Percentiles rank a stretch among this genome's conserved stretches.
Conservation (phyloP, 805 yeast species). For the Sugiyamaella smithiae region DNA sequence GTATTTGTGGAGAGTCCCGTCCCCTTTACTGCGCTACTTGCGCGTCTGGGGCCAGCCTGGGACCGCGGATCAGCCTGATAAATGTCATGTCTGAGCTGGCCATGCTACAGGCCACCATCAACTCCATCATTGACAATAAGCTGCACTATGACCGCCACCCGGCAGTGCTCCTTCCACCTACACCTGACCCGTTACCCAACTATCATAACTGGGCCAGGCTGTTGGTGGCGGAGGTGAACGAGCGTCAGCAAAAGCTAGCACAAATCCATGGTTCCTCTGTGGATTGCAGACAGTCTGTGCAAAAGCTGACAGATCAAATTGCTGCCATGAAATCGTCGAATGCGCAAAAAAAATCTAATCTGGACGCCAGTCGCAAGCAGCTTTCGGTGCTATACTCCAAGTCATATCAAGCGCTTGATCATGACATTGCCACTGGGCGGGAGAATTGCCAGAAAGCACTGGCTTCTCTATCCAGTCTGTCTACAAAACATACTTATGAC, state of each 20-base stretch:
- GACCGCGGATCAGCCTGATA: conserved; percentile 19
- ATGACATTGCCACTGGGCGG: background rate
- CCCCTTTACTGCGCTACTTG: conserved; percentile 23
- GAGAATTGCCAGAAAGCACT: background rate
- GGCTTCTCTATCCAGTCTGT: background rate
- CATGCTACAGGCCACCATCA: conserved; percentile 14
- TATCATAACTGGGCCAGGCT: conserved; percentile 2
- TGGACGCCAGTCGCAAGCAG: conserved; percentile 1
- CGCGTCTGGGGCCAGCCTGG: conserved; percentile 19
- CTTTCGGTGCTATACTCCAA: background rate
- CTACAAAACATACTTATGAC: conserved; percentile 12
- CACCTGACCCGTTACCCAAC: background rate
- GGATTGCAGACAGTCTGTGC: conserved; percentile 4
- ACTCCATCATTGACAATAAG: conserved; percentile 6
- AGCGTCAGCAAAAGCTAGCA: conserved; percentile 4
- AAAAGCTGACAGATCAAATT: background rate
- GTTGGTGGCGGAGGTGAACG: background rate
- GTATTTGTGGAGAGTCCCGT: conserved; percentile 21
- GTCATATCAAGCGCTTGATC: background rate
- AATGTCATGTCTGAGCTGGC: conserved; percentile 20
- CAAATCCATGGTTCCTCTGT: conserved; percentile 3
- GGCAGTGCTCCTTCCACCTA: background rate
- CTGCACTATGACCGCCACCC: conserved; percentile 1
- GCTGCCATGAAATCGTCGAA: background rate
- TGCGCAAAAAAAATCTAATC: background rate